Evolutionary conservation across 176 grass and related monocot genomes (phyloP).

Genomic region (Dactylis glomerata): DNA sequence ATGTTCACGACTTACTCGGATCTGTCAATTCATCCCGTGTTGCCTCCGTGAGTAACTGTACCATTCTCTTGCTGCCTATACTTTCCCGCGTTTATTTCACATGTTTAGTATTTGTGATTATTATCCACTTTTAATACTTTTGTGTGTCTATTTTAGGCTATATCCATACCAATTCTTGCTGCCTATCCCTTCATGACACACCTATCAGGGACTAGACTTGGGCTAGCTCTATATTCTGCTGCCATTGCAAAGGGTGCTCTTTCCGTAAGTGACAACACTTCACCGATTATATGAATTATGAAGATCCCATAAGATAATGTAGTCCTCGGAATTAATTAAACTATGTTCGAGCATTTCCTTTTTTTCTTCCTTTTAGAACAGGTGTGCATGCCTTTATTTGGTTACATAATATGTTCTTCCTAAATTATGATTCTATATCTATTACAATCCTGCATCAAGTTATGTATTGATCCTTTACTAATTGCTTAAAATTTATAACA

Average conservation of each 20-base stretch:
- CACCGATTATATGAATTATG: background rate
- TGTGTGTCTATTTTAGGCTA: constrained; percentile 18
- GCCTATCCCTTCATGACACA: constrained; percentile 64
- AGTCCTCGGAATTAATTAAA: background rate
- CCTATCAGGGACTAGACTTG: constrained; percentile 47
- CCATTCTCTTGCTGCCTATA: too few species aligned
- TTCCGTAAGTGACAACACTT: constrained; percentile 39
- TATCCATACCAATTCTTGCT: constrained; percentile 63
- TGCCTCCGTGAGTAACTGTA: constrained; percentile 42
- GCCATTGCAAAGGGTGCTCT: constrained; percentile 52
- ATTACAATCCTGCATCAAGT: background rate
- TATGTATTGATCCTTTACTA: background rate
- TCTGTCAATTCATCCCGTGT: constrained; percentile 34
- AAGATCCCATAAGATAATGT: background rate
- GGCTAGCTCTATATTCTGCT: constrained; percentile 41
- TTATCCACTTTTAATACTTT: background rate
- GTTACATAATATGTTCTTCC: background rate
- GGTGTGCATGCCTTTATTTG: background rate
- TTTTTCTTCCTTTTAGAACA: background rate
- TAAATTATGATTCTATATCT: background rate
- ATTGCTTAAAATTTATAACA: background rate
- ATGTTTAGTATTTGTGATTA: background rate
- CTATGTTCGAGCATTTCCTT: background rate
- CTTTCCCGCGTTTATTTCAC: too few species aligned
- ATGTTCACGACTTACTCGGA: constrained; percentile 39